These are phyloP conservation scores for Brassica balearica DNA, from an alignment of 441 rosid species.

Conservation along the genomic window DNA sequence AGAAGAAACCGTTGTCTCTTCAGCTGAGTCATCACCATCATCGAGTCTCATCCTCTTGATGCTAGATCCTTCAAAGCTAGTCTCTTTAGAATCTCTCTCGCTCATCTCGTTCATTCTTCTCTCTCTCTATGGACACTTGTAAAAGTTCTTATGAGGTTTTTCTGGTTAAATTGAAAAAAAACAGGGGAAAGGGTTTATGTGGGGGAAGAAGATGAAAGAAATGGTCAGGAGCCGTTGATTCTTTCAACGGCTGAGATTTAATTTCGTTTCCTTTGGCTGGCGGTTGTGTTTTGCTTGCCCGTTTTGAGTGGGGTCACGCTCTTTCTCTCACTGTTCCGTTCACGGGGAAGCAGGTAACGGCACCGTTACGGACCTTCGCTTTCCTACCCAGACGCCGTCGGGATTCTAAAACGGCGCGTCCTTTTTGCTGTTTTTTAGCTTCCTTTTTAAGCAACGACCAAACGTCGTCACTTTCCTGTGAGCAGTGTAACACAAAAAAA, in stretches of 20 bases:
- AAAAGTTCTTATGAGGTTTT: conserved; percentile 13
- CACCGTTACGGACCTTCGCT: conserved; percentile 37
- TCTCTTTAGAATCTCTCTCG: conserved; percentile 42
- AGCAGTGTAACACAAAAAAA: conserved; percentile 3
- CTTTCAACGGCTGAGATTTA: conserved; percentile 35
- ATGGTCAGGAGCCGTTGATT: conserved; percentile 39
- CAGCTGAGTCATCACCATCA: conserved; percentile 35
- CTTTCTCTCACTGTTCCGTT: conserved; percentile 34
- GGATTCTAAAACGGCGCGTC: conserved; percentile 37
- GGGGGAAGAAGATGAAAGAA: conserved; percentile 12
- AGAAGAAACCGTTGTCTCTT: conserved; percentile 13
- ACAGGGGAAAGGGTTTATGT: conserved; percentile 39
- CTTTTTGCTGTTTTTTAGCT: conserved; percentile 38
- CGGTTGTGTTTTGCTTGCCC: conserved; percentile 31
- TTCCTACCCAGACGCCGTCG: conserved; percentile 39
- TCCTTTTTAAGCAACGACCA: conserved; percentile 30
- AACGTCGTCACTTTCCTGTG: neutral
- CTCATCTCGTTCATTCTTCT: conserved; percentile 41
- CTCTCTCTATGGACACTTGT: conserved; percentile 13
- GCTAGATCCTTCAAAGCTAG: conserved; percentile 41
- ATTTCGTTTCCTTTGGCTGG: conserved; percentile 9
- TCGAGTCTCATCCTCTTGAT: conserved; percentile 52
- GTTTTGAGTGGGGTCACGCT: conserved; percentile 34
- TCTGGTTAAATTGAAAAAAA: conserved; percentile 25
- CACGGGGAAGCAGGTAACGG: conserved; percentile 39